phyloP scores from a whole-genome alignment of 2,329 filamentous ascomycete species.

The Graphiopsis chlorocephala region DNA sequence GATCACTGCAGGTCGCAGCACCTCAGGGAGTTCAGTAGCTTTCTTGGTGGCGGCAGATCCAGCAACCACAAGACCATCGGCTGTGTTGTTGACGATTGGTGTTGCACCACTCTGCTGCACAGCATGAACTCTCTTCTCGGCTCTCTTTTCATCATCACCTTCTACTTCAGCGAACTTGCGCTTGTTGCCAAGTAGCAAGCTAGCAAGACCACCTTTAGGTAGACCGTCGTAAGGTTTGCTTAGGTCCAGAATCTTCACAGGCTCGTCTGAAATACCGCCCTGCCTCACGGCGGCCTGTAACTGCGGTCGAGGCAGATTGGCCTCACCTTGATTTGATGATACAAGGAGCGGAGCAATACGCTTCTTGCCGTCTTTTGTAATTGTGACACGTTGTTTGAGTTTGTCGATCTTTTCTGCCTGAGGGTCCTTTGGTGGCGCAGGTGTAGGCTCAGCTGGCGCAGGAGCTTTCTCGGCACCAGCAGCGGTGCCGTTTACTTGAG shows the following conservation, averaged over 20 bases:
- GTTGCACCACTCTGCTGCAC: constrained; percentile 63
- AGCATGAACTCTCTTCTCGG: constrained; percentile 58
- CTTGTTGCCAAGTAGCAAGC: constrained; percentile 90
- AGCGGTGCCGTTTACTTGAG: constrained; percentile 46
- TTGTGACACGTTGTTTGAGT: constrained; percentile 86
- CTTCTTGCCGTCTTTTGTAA: constrained; percentile 97
- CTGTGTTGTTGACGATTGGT: constrained; percentile 71
- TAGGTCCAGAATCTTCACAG: constrained; percentile 72
- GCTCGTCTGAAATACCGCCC: constrained; percentile 43
- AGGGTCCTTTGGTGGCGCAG: constrained; percentile 46
- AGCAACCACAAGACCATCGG: constrained; percentile 75
- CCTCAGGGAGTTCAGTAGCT: constrained; percentile 63
- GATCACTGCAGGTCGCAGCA: constrained; percentile 80
- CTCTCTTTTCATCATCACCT: constrained; percentile 67
- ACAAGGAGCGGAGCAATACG: constrained; percentile 88
- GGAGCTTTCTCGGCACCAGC: constrained; percentile 27
- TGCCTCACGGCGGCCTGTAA: constrained; percentile 72
- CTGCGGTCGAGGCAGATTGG: constrained; percentile 84
- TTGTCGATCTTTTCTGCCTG: constrained; percentile 61
- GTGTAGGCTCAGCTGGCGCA: constrained; percentile 49
- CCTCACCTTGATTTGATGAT: constrained; percentile 81
- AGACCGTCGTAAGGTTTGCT: constrained; percentile 92
- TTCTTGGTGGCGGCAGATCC: constrained; percentile 54
- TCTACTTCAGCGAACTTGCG: constrained; percentile 73
- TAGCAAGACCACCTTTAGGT: constrained; percentile 80